A percentile compares a stretch with the other conserved stretches of the same genome.
Evolutionary conservation across 306 rosid genomes (phyloP).

Genomic region (Datisca glomerata): DNA sequence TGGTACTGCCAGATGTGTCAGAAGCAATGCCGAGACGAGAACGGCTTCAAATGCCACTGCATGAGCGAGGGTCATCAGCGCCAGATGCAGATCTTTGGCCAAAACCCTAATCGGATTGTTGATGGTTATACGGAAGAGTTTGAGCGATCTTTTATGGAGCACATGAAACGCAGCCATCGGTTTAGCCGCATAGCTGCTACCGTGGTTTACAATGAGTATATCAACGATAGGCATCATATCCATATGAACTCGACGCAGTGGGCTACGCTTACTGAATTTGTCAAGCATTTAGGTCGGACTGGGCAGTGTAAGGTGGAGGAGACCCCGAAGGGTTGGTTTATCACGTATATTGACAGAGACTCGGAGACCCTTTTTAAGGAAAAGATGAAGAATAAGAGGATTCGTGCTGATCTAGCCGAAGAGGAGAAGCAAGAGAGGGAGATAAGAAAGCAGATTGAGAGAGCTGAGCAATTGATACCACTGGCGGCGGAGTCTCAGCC

Average conservation of each 20-base stretch:
- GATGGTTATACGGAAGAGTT: conserved; percentile 84
- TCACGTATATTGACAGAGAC: conserved; percentile 71
- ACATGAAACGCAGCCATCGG: conserved; percentile 80
- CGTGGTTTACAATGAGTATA: conserved; percentile 84
- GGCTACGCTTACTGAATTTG: conserved; percentile 78
- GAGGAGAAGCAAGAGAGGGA: conserved; percentile 89
- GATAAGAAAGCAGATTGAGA: conserved; percentile 74
- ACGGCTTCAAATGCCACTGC: conserved; percentile 91
- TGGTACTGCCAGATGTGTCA: conserved; percentile 99
- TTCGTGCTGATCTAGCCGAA: conserved; percentile 54
- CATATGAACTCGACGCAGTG: conserved; percentile 85
- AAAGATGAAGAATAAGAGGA: conserved; percentile 60
- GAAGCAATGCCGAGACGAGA: conserved; percentile 91
- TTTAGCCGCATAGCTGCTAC: conserved; percentile 87
- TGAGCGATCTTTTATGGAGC: conserved; percentile 56
- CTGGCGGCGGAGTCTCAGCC: conserved; percentile 22
- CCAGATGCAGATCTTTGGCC: conserved; percentile 82
- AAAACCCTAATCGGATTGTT: conserved; percentile 54
- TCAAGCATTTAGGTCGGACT: conserved; percentile 70
- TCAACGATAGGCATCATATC: conserved; percentile 64
- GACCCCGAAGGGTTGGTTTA: conserved; percentile 94
- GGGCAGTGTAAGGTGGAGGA: conserved; percentile 89
- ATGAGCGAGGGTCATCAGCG: conserved; percentile 96
- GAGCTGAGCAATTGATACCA: conserved; percentile 38
- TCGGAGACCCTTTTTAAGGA: conserved; percentile 78